Percentiles rank a stretch among this genome's conserved stretches.
phyloP scores from a whole-genome alignment of 129 eudicot genomes.

The Centrapalus pauciflorus region DNA sequence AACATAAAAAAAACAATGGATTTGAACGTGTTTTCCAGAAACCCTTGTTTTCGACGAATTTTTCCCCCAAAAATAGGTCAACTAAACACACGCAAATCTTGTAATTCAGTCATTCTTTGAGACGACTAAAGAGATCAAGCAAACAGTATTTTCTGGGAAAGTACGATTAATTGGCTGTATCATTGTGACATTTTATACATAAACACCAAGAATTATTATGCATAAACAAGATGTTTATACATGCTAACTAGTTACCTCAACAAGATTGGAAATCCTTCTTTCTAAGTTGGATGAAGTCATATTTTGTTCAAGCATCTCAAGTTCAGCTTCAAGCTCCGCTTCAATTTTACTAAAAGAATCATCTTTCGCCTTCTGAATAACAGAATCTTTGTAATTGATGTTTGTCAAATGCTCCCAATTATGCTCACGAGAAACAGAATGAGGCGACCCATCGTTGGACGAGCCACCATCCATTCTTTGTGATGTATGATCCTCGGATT shows the following conservation, averaged over 20 bases:
- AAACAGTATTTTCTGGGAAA: too few relatives aligned
- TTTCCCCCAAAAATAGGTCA: too few relatives aligned
- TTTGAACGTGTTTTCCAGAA: too few relatives aligned
- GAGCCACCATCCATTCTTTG: slow-evolving; percentile 29
- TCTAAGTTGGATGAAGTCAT: slow-evolving; percentile 53
- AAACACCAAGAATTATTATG: background rate
- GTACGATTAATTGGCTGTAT: too few relatives aligned
- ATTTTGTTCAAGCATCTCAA: slow-evolving; percentile 63
- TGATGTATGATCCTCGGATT: slow-evolving; percentile 36
- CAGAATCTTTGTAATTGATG: slow-evolving; percentile 6
- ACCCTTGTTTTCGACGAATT: too few relatives aligned
- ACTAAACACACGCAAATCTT: background rate
- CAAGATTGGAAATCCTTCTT: slow-evolving; percentile 39
- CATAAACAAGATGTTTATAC: background rate
- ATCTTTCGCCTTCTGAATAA: slow-evolving; percentile 31
- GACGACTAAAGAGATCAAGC: background rate
- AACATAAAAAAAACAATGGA: too few relatives aligned
- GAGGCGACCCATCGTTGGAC: slow-evolving; percentile 15
- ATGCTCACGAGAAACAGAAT: slow-evolving; percentile 25
- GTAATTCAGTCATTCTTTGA: background rate
- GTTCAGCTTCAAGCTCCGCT: slow-evolving; percentile 89
- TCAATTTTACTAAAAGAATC: slow-evolving; percentile 60
- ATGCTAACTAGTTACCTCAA: slow-evolving; percentile 44
- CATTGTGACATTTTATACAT: too few relatives aligned
- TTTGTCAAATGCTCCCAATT: slow-evolving; percentile 18